Evolutionary conservation across 352 stramenopile genomes (phyloP), one percentile per base, ranked within the genome.

Genomic region (Phytophthora lateralis): DNA sequence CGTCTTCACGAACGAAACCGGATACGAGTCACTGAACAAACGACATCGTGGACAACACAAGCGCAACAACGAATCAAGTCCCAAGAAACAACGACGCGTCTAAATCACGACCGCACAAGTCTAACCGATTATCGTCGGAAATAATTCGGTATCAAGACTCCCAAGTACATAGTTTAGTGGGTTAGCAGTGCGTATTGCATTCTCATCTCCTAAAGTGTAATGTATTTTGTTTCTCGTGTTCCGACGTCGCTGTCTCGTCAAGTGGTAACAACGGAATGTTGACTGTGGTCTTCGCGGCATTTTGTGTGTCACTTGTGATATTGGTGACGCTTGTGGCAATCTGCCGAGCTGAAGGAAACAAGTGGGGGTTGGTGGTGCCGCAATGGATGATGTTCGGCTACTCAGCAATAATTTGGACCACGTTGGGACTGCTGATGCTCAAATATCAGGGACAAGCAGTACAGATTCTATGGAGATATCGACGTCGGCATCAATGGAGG

Each of bases 371-470:
- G 11, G 8, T 15, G 24, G 45, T 61, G 35, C 55, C 63, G 4
- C 50, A 45, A 30, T 71, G 62, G 66, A 51, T 66, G 44, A 55
- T 30, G 11, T 54, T 75, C 9, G 51, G 60, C 21, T 71, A 76
- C 43, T 17, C 60, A 30, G 63, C 59, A 18, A 43, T 73, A 43
- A 51, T 73, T 15, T 71, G 68, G 63, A 63, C 24, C 30, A 41
- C 48, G 27, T 38, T 73, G 15, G 63, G 68, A 0, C 39, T 73
- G 37, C 38, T 73, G 39, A 61, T 66, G 54, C 46, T 76, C 2
- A 62, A 69, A 9, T 62, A 57, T 5, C 39, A 55, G 30, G 66
- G 55, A 5, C 48, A 63, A 32, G 62, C 62, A 15, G 48, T 71
- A 17, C 39, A 47, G 2, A 48, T 72, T 43, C 29, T 75, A 24